Percentiles rank a stretch among this genome's conserved stretches.
These are phyloP conservation scores for Ophiognomonia clavigignenti-juglandacearum DNA, from an alignment of 2,329 filamentous ascomycete genomes.

Conservation along the genomic window DNA sequence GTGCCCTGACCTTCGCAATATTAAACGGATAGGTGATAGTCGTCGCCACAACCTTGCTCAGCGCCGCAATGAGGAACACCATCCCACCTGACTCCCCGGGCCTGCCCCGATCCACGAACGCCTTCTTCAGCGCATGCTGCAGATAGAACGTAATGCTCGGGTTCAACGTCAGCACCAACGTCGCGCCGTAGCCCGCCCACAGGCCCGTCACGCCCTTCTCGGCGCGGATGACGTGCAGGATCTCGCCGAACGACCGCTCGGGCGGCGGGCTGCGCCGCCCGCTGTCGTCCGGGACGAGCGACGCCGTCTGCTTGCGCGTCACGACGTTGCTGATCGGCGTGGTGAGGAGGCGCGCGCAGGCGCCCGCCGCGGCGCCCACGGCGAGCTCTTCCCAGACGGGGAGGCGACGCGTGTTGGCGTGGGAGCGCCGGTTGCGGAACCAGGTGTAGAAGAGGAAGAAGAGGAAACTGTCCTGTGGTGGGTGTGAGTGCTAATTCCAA, in stretches of 20 bases:
- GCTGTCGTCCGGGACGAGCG: slow-evolving; percentile 22
- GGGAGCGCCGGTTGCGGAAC: slow-evolving; percentile 31
- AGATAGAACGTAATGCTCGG: slow-evolving; percentile 83
- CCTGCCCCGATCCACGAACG: slow-evolving; percentile 45
- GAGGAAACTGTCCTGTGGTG: slow-evolving; percentile 4
- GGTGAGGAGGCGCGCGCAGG: slow-evolving; percentile 69
- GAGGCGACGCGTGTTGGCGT: slow-evolving; percentile 36
- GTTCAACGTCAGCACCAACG: slow-evolving; percentile 75
- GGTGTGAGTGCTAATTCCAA: neutral
- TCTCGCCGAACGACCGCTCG: slow-evolving; percentile 40
- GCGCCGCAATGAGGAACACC: slow-evolving; percentile 57
- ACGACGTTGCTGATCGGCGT: slow-evolving; percentile 80
- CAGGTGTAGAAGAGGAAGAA: slow-evolving; percentile 70
- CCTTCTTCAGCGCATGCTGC: slow-evolving; percentile 64
- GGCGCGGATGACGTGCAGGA: slow-evolving; percentile 56
- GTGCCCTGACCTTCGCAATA: slow-evolving; percentile 74
- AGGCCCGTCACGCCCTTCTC: slow-evolving; percentile 73
- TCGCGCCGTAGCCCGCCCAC: slow-evolving; percentile 85
- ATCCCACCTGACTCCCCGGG: slow-evolving; percentile 25
- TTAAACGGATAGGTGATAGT: slow-evolving; percentile 80
- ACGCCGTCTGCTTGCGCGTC: slow-evolving; percentile 71
- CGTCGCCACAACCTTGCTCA: slow-evolving; percentile 74
- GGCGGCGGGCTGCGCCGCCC: slow-evolving; percentile 20
- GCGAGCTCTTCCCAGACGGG: slow-evolving; percentile 67
- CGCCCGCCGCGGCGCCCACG: slow-evolving; percentile 69